Evolutionary conservation across 2,329 filamentous ascomycete species (phyloP), one percentile per base, ranked within the genome.

Genomic region (Colletotrichum sojae): DNA sequence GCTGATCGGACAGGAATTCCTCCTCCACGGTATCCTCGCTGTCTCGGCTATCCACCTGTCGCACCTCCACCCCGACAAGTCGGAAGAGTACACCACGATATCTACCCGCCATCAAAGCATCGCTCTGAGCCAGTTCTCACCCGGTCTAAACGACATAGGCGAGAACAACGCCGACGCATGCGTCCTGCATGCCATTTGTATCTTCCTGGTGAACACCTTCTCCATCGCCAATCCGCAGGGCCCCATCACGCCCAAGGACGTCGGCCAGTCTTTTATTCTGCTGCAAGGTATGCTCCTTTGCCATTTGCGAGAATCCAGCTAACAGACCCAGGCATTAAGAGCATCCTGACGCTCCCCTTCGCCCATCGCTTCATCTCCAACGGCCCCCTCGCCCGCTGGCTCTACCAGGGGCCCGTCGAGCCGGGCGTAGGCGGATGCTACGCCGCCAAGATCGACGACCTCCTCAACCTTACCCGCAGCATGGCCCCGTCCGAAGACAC

Each of bases 11-110:
- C 40, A 73, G 69, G 72, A 71, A 25, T 73, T 71, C 25, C 64
- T 73, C n/a, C 69, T 73, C 39, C 71, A 73, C 18, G 72, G 72
- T 6, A 54, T 73, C 25, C 63, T 73, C n/a, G 72, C 72, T 20
- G 52, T 71, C 2, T 68, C 72, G 2, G 72, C 72, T 16, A 63
- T 72, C 5, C 72, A 73, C 15, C 64, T 71, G 13, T 61, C 71
- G 15, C 54, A 71, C 25, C 54, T 63, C 22, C 51, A 73, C 43
- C 71, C 71, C 9, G 61, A 70, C 5, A 56, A 71, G n/a, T 20
- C 49, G 12, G 45, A 57, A 12, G 57, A 72, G 43, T 73, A 71
- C 45, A 63, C 25, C 22, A 58, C 67, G 48, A 63, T 73, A 25
- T 73, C 72, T 4, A 51, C 69, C 6, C 63, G 67, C 10, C 71